Conservation (phyloP, 1,284 basidiomycete genomes). For the Leucoagaricus sp. region DNA sequence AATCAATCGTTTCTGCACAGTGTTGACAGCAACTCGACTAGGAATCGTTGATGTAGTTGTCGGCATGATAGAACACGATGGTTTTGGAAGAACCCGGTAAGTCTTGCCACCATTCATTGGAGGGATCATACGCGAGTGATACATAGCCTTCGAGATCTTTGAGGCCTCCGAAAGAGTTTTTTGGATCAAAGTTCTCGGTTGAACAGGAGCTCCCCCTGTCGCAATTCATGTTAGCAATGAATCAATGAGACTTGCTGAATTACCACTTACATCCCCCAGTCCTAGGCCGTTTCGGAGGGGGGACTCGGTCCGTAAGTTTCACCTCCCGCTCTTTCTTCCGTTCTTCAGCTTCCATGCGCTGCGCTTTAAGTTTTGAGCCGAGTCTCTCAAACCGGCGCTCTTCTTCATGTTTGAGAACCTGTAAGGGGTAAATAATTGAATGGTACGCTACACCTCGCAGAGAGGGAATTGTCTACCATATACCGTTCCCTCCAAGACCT, state of each 20-base stretch:
- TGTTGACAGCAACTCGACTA: slow-evolving; percentile 44
- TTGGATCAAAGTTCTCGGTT: slow-evolving; percentile 72
- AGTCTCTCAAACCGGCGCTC: slow-evolving; percentile 61
- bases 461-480: slow-evolving; percentile 48
- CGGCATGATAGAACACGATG: slow-evolving; percentile 36
- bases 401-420: slow-evolving; percentile 60
- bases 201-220: slow-evolving; percentile 48
- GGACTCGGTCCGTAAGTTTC: slow-evolving; percentile 66
- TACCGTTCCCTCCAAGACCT: slow-evolving; percentile 69
- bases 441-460: neutral
- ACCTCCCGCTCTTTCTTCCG: slow-evolving; percentile 73
- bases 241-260: slow-evolving; percentile 17
- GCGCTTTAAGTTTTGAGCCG: slow-evolving; percentile 56
- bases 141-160: slow-evolving; percentile 63
- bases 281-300: slow-evolving; percentile 59
- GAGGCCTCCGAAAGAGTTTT: slow-evolving; percentile 71
- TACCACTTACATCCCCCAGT: slow-evolving; percentile 48
- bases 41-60: slow-evolving; percentile 33
- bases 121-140: slow-evolving; percentile 50
- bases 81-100: slow-evolving; percentile 41
- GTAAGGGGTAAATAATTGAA: slow-evolving; percentile 7
- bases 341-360: slow-evolving; percentile 66
- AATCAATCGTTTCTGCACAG: slow-evolving; percentile 36
- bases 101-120: slow-evolving; percentile 48
- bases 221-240: slow-evolving; percentile 9